These are phyloP conservation scores for Oidium heveae DNA, from an alignment of 2,329 filamentous ascomycete species.

Conservation along the genomic window DNA sequence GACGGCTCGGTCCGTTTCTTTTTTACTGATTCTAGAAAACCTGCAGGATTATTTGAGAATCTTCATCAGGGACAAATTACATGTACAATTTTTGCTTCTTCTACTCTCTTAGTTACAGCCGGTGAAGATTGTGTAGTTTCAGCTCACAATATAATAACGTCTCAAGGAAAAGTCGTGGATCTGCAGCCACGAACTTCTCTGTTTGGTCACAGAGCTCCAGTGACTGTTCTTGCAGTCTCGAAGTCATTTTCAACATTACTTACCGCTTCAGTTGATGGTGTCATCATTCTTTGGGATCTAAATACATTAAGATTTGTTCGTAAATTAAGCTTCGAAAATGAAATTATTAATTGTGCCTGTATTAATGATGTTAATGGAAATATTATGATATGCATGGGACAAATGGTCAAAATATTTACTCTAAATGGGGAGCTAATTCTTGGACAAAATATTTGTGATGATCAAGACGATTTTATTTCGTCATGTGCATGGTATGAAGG, in stretches of 20 bases:
- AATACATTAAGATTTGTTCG: constrained; percentile 74
- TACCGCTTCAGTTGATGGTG: constrained; percentile 58
- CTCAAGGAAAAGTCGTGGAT: constrained; percentile 45
- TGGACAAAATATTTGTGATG: constrained; percentile 54
- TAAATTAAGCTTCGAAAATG: constrained; percentile 32
- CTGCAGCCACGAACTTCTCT: constrained; percentile 54
- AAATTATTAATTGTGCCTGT: constrained; percentile 40
- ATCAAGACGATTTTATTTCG: constrained; percentile 49
- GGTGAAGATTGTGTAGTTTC: constrained; percentile 82
- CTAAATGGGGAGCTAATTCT: constrained; percentile 69
- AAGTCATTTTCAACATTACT: constrained; percentile 74
- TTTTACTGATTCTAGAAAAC: constrained; percentile 55
- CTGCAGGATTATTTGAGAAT: constrained; percentile 77
- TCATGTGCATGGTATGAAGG: constrained; percentile 87
- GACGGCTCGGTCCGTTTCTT: constrained; percentile 88
- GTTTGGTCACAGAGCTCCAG: constrained; percentile 71
- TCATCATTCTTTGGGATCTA: constrained; percentile 78
- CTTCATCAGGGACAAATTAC: constrained; percentile 79
- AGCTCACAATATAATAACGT: constrained; percentile 47
- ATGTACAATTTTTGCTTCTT: constrained; percentile 62
- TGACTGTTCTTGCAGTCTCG: constrained; percentile 61
- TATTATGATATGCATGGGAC: constrained; percentile 60
- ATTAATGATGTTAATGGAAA: constrained; percentile 86
- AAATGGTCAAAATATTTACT: constrained; percentile 53
- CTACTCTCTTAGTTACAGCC: constrained; percentile 71